Evolutionary conservation across 805 yeast genomes (phyloP), one percentile per base, ranked within the genome.

Genomic region (Ogataea glucozyma): DNA sequence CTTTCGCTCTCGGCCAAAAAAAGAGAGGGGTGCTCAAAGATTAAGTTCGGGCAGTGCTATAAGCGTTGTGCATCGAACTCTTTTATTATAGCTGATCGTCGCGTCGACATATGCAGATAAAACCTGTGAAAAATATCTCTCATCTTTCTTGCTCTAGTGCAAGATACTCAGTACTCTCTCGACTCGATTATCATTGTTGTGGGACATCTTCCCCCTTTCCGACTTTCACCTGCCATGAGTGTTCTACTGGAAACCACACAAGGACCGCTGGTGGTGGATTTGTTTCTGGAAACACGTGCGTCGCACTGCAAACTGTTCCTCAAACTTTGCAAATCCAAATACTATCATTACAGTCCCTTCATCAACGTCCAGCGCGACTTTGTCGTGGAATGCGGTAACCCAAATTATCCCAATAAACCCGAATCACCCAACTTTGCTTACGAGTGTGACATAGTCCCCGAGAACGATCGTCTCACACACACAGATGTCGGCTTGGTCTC

Each of bases 201-300:
- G 6, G 20, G 13, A 13, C 16, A 6, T 27, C n/a, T 33, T 12
- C 19, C 16, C 19, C 12, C 16, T 34, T 34, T 6, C 19, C 13
- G 13, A 4, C n/a, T 16, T 7, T 16, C 9, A 24, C 9, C 9
- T 18, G 12, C 17, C 5, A 71, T 71, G 76, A 70, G 75, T 51
- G 70, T 70, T 2, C 47, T 67, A 3, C 21, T 67, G 11, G 73
- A 67, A 47, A 67, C 70, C 2, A 64, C 64, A 5, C 40, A 43
- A 43, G 84, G 82, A 5, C 72, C 72, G 44, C 32, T 81, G 6
- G 81, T 78, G 8, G 57, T 80, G 8, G 86, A 81, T 48, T 51
- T 80, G 13, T 50, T 56, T 36, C 43, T 52, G 5, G 56, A 66
- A 7, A 52, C 56, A 6, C 64, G 70, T 4, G 74, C 74, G 1